Percentiles rank a stretch among this genome's conserved stretches.
Conservation (phyloP, 352 stramenopile genomes). For the Globisporangium cederbergense region DNA sequence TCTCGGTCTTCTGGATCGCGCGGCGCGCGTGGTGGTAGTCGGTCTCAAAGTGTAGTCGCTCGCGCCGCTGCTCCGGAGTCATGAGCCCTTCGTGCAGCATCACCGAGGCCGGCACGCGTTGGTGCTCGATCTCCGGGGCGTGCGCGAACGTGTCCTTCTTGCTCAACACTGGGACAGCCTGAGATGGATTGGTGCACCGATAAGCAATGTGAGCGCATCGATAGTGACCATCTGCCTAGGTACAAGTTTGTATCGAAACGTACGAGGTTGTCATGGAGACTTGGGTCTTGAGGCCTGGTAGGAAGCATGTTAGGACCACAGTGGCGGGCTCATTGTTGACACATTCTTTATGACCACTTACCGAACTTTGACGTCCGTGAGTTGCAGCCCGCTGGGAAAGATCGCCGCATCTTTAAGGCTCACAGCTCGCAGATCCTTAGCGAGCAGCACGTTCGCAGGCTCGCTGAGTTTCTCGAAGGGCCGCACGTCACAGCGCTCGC, state of each 20-base stretch:
- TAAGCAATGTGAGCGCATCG: background rate
- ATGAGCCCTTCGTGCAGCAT: constrained; percentile 72
- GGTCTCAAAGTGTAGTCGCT: constrained; percentile 64
- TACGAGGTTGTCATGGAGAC: constrained; percentile 8
- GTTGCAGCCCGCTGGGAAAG: constrained; percentile 19
- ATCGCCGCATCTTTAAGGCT: constrained; percentile 15
- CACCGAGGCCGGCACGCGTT: constrained; percentile 38
- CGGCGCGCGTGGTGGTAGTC: constrained; percentile 48
- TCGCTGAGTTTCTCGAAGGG: constrained; percentile 41
- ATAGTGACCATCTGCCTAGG: background rate
- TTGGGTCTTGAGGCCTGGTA: constrained; percentile 9
- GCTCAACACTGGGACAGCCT: constrained; percentile 42
- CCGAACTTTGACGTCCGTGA: constrained; percentile 17
- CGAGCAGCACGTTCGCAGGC: constrained; percentile 28
- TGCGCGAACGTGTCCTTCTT: constrained; percentile 48
- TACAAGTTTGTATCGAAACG: background rate
- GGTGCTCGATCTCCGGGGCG: constrained; percentile 44
- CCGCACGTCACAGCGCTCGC: constrained; percentile 49
- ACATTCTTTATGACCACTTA: background rate
- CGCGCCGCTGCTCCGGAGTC: constrained; percentile 61
- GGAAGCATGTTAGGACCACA: background rate
- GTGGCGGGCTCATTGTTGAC: background rate
- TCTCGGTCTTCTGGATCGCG: constrained; percentile 48
- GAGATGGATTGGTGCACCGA: background rate
- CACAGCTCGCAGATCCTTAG: constrained; percentile 33